These are phyloP conservation scores for Roridomyces roridus DNA, from an alignment of 768 basidiomycete genomes.

Conservation along the genomic window DNA sequence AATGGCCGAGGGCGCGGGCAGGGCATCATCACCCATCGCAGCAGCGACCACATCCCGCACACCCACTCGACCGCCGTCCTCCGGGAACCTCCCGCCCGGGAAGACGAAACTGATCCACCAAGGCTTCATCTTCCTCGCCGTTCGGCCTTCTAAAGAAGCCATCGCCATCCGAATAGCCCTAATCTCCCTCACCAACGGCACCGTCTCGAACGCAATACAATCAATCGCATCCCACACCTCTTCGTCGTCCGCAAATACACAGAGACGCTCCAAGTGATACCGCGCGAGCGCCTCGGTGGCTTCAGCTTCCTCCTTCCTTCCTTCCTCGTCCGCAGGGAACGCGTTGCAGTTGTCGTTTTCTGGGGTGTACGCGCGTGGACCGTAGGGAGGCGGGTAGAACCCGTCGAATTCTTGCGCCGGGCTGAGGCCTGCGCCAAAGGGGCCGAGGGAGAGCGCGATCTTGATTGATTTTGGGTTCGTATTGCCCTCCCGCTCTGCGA, in stretches of 20 bases:
- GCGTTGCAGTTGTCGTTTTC: slow-evolving; percentile 46
- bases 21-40: slow-evolving; percentile 35
- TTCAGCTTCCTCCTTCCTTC: slow-evolving; percentile 35
- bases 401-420: slow-evolving; percentile 79
- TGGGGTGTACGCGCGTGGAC: slow-evolving; percentile 53
- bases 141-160: slow-evolving; percentile 35
- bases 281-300: slow-evolving; percentile 58
- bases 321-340: slow-evolving; percentile 40
- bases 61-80: slow-evolving; percentile 34
- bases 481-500: slow-evolving; percentile 28
- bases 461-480: slow-evolving; percentile 32
- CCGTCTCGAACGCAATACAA: slow-evolving; percentile 78
- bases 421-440: slow-evolving; percentile 70
- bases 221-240: slow-evolving; percentile 63
- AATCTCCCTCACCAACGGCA: slow-evolving; percentile 72
- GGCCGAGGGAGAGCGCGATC: slow-evolving; percentile 76
- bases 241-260: slow-evolving; percentile 54
- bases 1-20: slow-evolving; percentile 55
- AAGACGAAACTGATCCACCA: slow-evolving; percentile 82
- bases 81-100: slow-evolving; percentile 54
- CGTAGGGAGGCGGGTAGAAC: slow-evolving; percentile 77
- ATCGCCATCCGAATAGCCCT: slow-evolving; percentile 70
- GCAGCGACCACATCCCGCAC: slow-evolving; percentile 50
- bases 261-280: slow-evolving; percentile 71
- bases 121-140: slow-evolving; percentile 46